phyloP scores from a whole-genome alignment of 352 stramenopile genomes.

The Globisporangium viniferum region DNA sequence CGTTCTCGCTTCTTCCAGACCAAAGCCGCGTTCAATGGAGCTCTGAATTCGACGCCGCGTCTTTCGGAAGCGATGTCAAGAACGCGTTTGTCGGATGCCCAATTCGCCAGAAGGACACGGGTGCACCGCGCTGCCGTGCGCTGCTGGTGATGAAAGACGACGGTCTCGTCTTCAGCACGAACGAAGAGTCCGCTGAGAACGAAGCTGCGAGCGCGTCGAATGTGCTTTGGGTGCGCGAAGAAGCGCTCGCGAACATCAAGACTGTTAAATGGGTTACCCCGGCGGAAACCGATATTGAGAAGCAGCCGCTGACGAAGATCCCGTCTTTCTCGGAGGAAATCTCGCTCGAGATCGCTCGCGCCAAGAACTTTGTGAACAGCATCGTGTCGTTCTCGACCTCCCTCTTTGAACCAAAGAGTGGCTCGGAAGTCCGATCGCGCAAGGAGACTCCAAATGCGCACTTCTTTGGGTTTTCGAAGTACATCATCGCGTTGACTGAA shows the following conservation, averaged over 20 bases:
- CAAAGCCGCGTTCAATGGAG: slow-evolving; percentile 36
- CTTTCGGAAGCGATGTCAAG: slow-evolving; percentile 49
- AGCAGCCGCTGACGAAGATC: slow-evolving; percentile 65
- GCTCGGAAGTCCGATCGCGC: slow-evolving; percentile 30
- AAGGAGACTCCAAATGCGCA: slow-evolving; percentile 65
- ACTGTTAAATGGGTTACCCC: slow-evolving; percentile 77
- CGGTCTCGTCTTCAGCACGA: slow-evolving; percentile 63
- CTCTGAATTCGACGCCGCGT: slow-evolving; percentile 40
- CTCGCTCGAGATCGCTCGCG: slow-evolving; percentile 47
- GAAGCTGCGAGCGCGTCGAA: slow-evolving; percentile 17
- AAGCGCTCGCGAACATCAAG: slow-evolving; percentile 74
- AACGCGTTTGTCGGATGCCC: slow-evolving; percentile 55
- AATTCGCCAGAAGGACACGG: slow-evolving; percentile 52
- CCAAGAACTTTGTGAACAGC: slow-evolving; percentile 48
- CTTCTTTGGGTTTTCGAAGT: slow-evolving; percentile 85
- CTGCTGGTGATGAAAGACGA: slow-evolving; percentile 74
- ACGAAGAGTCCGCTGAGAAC: slow-evolving; percentile 32
- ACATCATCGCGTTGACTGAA: slow-evolving; percentile 66
- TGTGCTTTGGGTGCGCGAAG: slow-evolving; percentile 72
- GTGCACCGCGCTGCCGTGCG: slow-evolving; percentile 39
- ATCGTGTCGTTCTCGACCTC: slow-evolving; percentile 44
- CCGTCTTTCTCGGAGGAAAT: slow-evolving; percentile 74
- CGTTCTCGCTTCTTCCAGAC: slow-evolving; percentile 35
- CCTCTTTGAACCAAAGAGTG: slow-evolving; percentile 43
- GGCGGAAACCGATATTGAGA: slow-evolving; percentile 73